Evolutionary conservation across 2,329 filamentous ascomycete genomes (phyloP), one percentile per base, ranked within the genome.

Genomic region (Beauveria scarabaeidicola): DNA sequence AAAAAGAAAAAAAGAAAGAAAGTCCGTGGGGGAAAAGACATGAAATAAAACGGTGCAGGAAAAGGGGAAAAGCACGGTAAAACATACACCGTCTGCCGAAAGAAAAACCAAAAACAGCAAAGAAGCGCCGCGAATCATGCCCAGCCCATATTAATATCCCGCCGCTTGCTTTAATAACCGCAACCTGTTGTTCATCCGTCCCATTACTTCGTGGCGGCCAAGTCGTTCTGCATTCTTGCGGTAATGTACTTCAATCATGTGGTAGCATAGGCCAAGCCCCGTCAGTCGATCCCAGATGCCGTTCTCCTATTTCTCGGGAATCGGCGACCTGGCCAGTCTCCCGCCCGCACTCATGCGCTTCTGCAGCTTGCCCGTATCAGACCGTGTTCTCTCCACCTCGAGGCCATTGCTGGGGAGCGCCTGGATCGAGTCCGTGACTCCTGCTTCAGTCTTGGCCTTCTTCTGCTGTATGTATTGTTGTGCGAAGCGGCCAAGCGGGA

Each of bases 391-490:
- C 55, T 85, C 82, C 56, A 70, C 73, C 9, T 73, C 67, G 61
- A 72, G 74, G 55, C 73, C 64, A 52, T 68, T 74, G 27, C 66
- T 67, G 17, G 89, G 84, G 41, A 91, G 73, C 1, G 86, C 82
- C 1, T 82, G 79, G 29, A 89, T 71, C 9, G 79, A 82, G 69
- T 91, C 89, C 62, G 68, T 68, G 17, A 69, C 84, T 69, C 73
- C 74, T 61, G 74, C 70, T 64, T 74, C 71, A 5, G 64, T 65
- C 63, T 81, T 76, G 59, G 80, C 75, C 61, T 81, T 77, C 71
- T 86, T 96, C 74, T 91, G 86, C 64, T 96, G 91, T 52, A 97
- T 78, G 67, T 97, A 99, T 38, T 89, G 73, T 68, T 89, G 87
- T 2, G 94, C 93, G 51, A 87, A 87, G 10, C 84, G 79, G 62